Evolutionary conservation across 441 rosid genomes (phyloP).

Genomic region (Populus tomentosa): DNA sequence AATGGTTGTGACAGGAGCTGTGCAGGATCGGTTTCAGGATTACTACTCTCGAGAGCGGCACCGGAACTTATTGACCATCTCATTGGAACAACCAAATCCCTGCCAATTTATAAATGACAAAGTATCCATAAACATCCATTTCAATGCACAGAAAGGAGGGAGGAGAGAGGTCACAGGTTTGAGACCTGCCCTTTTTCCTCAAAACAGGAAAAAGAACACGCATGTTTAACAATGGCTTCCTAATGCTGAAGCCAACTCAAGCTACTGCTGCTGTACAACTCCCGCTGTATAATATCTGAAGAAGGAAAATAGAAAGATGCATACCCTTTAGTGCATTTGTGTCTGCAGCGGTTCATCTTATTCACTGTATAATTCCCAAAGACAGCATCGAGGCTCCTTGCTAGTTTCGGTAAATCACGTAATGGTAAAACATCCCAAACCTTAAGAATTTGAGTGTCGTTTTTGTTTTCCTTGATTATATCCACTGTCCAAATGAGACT

Average conservation of each 20-base stretch:
- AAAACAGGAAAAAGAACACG: too few species aligned
- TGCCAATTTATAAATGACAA: background rate
- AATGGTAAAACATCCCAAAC: constrained; percentile 40
- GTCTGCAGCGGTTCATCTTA: background rate
- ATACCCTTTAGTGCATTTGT: background rate
- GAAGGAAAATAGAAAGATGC: background rate
- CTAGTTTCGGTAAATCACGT: constrained; percentile 16
- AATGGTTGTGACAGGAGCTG: background rate
- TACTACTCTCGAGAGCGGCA: background rate
- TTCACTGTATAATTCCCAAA: background rate
- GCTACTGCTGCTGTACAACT: background rate
- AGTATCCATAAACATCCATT: background rate
- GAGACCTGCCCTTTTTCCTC: too few species aligned
- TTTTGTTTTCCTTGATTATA: constrained; percentile 10
- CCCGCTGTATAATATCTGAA: background rate
- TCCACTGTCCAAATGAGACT: constrained; percentile 34
- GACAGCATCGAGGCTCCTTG: constrained; percentile 9
- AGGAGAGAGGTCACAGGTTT: too few species aligned
- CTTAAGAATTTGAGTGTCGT: constrained; percentile 34
- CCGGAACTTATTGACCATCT: background rate
- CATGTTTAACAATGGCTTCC: background rate
- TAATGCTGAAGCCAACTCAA: background rate
- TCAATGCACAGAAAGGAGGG: too few species aligned
- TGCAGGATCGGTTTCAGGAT: background rate
- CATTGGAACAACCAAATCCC: background rate